These are phyloP conservation scores for Fennellomyces sp. DNA, from an alignment of 371 early-diverging fungal genomes.

Conservation along the genomic window DNA sequence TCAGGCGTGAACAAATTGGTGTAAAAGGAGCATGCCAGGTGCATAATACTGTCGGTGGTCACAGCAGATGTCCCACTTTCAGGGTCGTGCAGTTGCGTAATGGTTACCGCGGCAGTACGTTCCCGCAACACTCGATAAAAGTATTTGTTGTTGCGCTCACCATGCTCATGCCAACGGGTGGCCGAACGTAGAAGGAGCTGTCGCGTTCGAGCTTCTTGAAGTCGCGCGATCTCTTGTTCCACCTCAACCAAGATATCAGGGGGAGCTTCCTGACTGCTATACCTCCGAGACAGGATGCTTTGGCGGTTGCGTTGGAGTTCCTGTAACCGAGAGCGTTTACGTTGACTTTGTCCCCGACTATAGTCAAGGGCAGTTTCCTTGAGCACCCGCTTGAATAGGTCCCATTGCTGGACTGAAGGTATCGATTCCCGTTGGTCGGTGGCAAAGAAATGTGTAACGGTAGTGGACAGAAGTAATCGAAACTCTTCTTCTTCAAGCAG, in stretches of 20 bases:
- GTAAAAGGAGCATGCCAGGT: constrained; percentile 4
- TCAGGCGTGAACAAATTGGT: constrained; percentile 11
- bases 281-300: too few relatives aligned
- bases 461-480: neutral
- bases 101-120: constrained; percentile 12
- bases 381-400: neutral
- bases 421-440: neutral
- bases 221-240: neutral
- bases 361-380: neutral
- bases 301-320: neutral
- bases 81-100: constrained; percentile 6
- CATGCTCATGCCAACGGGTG: constrained; percentile 28
- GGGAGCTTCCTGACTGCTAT: too few relatives aligned
- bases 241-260: neutral
- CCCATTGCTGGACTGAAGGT: too few relatives aligned
- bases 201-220: constrained; percentile 2
- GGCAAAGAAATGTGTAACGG: neutral
- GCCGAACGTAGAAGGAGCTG: constrained; percentile 7
- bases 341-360: neutral
- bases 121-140: constrained; percentile 21
- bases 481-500: neutral
- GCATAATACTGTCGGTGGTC: neutral
- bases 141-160: constrained; percentile 30
- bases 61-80: neutral
- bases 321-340: neutral